phyloP scores from a whole-genome alignment of 1,284 basidiomycete genomes.

The Thecaphora frezii region DNA sequence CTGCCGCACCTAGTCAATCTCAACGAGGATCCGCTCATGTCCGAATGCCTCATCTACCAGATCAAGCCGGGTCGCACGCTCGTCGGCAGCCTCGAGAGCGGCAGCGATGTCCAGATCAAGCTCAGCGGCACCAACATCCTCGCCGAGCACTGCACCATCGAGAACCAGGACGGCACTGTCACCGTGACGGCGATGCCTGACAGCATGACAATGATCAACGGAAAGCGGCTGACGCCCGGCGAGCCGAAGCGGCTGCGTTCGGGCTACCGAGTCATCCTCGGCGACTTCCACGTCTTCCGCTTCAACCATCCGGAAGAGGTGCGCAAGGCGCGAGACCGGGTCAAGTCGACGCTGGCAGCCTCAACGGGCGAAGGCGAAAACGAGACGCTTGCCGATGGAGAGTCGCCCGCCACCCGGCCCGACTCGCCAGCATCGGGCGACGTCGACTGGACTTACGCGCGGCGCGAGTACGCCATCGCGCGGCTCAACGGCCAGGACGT shows the following conservation, averaged over 20 bases:
- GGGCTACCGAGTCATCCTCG: slow-evolving; percentile 92
- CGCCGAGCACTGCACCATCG: slow-evolving; percentile 88
- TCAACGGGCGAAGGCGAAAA: slow-evolving; percentile 40
- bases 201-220: slow-evolving; percentile 84
- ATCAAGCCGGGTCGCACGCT: slow-evolving; percentile 83
- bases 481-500: slow-evolving; percentile 51
- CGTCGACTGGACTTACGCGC: slow-evolving; percentile 54
- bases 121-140: slow-evolving; percentile 89
- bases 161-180: slow-evolving; percentile 82
- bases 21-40: slow-evolving; percentile 62
- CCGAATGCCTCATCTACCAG: slow-evolving; percentile 69
- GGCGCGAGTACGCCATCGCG: slow-evolving; percentile 47
- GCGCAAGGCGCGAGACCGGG: slow-evolving; percentile 43
- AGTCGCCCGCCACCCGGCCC: slow-evolving; percentile 29
- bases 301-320: slow-evolving; percentile 68
- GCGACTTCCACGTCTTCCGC: slow-evolving; percentile 95
- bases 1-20: slow-evolving; percentile 53
- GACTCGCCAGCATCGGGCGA: slow-evolving; percentile 50
- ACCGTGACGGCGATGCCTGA: slow-evolving; percentile 75
- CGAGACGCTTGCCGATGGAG: slow-evolving; percentile 30
- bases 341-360: slow-evolving; percentile 39
- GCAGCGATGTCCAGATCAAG: slow-evolving; percentile 67
- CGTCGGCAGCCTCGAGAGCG: slow-evolving; percentile 58
- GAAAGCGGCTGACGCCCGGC: slow-evolving; percentile 64
- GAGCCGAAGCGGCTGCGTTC: slow-evolving; percentile 67